Evolutionary conservation across 2,329 filamentous ascomycete genomes (phyloP).

Genomic region (Aspergillus glaucus): DNA sequence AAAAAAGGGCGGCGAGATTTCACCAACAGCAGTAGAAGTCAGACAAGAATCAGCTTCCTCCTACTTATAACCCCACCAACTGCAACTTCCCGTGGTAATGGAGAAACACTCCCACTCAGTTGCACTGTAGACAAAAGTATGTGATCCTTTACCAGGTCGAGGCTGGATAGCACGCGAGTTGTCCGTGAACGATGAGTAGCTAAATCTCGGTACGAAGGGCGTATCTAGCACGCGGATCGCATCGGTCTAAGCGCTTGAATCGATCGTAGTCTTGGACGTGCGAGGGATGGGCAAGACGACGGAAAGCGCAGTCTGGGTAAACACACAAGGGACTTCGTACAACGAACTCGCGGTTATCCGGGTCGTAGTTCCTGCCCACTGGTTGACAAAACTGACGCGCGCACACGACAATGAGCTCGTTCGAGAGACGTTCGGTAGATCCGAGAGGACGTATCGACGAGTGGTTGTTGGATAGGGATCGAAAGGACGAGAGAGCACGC

Average conservation of each 20-base stretch:
- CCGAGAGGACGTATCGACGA: too few relatives aligned
- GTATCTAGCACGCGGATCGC: background rate
- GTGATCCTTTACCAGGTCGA: background rate
- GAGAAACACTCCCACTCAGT: conserved; percentile 15
- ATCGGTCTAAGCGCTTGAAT: background rate
- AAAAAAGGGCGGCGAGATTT: conserved; percentile 16
- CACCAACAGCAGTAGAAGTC: conserved; percentile 20
- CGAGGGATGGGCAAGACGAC: background rate
- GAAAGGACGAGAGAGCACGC: too few relatives aligned
- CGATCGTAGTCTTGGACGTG: background rate
- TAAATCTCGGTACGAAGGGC: background rate
- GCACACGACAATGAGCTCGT: background rate
- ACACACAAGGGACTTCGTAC: background rate
- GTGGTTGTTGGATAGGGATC: too few relatives aligned
- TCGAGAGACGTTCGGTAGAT: conserved; percentile 2
- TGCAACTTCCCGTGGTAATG: conserved; percentile 18
- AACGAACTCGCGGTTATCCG: background rate
- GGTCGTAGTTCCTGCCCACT: background rate
- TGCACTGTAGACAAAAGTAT: conserved; percentile 2
- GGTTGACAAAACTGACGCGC: background rate
- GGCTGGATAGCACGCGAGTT: background rate
- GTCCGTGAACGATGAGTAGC: background rate
- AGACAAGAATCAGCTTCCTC: conserved; percentile 18
- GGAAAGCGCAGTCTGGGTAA: conserved; percentile 3
- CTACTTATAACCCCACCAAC: conserved; percentile 25